These are phyloP conservation scores for Neurospora intermedia DNA, from an alignment of 495 filamentous ascomycete species.

Conservation along the genomic window DNA sequence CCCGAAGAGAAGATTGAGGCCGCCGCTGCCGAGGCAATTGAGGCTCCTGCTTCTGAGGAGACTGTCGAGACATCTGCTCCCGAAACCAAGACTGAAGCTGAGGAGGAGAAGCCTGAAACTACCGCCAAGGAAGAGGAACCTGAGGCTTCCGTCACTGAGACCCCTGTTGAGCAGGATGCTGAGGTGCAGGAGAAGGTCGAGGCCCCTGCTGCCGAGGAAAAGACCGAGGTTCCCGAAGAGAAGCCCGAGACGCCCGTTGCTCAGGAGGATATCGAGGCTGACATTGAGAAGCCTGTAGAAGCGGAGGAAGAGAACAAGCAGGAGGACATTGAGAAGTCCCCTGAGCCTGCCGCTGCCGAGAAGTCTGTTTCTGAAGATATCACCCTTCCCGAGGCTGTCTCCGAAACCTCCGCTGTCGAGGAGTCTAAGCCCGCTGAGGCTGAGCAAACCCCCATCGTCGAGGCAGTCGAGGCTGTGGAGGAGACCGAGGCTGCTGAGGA, in stretches of 20 bases:
- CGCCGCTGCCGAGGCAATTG: neutral
- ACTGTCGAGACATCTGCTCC: neutral
- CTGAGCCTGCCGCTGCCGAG: neutral
- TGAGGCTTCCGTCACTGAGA: neutral
- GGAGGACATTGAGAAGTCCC: slow-evolving; percentile 5
- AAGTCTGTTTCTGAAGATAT: neutral
- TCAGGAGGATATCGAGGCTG: neutral
- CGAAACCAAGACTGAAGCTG: slow-evolving; percentile 1
- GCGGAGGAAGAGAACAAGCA: neutral
- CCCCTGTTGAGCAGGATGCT: slow-evolving; percentile 1
- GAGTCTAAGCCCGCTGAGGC: slow-evolving; percentile 8
- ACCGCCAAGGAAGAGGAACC: neutral
- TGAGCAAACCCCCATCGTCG: slow-evolving; percentile 2
- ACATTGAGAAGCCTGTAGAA: neutral
- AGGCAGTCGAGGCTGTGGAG: slow-evolving; percentile 1
- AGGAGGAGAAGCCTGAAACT: neutral
- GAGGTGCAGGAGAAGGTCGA: neutral
- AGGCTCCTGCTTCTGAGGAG: neutral
- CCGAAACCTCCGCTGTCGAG: slow-evolving; percentile 6
- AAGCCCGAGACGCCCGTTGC: neutral
- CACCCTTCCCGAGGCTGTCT: neutral
- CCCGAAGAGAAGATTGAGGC: neutral
- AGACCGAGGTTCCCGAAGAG: neutral
- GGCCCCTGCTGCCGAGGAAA: neutral
- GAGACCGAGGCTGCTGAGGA: slow-evolving; percentile 4